A percentile compares a stretch with the other conserved stretches of the same genome.
phyloP scores from a whole-genome alignment of 805 yeast species.

The Ogataea parapolymorpha region DNA sequence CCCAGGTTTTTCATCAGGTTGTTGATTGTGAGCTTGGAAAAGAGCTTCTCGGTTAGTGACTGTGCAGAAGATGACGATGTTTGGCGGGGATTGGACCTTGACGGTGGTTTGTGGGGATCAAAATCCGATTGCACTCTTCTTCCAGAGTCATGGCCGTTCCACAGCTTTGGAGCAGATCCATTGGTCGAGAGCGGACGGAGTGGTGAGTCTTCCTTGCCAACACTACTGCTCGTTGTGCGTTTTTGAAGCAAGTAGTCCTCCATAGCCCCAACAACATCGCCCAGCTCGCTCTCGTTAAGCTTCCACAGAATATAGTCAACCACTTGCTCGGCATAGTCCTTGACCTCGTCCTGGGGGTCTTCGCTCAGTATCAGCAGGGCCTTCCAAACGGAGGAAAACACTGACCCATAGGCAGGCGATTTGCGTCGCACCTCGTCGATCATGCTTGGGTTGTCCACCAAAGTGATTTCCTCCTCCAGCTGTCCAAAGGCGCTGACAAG shows the following conservation, averaged over 20 bases:
- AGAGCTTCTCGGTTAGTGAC: conserved; percentile 22
- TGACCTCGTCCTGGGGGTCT: conserved; percentile 85
- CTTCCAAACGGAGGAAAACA: conserved; percentile 85
- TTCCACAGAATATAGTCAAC: conserved; percentile 69
- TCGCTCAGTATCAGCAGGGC: conserved; percentile 73
- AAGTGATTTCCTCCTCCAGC: conserved; percentile 71
- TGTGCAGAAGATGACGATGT: conserved; percentile 24
- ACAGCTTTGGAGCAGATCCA: conserved; percentile 4
- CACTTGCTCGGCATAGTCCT: conserved; percentile 64
- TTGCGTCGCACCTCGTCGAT: conserved; percentile 62
- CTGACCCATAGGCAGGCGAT: conserved; percentile 82
- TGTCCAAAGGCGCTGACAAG: conserved; percentile 84
- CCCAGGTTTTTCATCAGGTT: conserved; percentile 25
- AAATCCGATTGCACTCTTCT: conserved; percentile 28
- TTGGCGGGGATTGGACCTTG: conserved; percentile 12
- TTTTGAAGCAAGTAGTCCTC: conserved; percentile 59
- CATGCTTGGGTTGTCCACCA: conserved; percentile 57
- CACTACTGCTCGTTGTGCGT: conserved; percentile 6
- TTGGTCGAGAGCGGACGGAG: conserved; percentile 11
- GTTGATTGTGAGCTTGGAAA: conserved; percentile 17
- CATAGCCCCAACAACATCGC: conserved; percentile 62
- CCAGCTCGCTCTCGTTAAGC: conserved; percentile 62
- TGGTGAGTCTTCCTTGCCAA: conserved; percentile 1
- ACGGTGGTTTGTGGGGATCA: conserved; percentile 10
- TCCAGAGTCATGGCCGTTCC: background rate